These are phyloP conservation scores for Pseudogymnoascus pannorum DNA, from an alignment of 2,329 filamentous ascomycete species.

Conservation along the genomic window DNA sequence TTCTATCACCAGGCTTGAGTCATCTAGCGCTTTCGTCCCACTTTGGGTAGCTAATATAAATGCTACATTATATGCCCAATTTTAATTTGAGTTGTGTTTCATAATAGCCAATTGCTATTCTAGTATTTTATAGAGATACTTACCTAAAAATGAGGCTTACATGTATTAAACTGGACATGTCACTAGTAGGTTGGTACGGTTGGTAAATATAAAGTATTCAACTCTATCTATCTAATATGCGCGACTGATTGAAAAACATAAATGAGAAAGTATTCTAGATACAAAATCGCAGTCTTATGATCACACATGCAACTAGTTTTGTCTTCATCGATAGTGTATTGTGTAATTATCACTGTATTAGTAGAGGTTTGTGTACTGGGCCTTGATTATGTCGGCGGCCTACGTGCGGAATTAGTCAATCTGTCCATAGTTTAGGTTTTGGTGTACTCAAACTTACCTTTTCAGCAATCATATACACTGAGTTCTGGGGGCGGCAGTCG, in stretches of 20 bases:
- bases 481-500: slow-evolving; percentile 50
- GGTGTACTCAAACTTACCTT: slow-evolving; percentile 36
- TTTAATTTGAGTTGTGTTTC: too few species aligned
- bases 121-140: not conserved
- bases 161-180: not conserved
- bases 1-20: too few species aligned
- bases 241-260: not conserved
- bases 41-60: too few species aligned
- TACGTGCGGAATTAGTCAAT: slow-evolving; percentile 13
- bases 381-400: slow-evolving; percentile 40
- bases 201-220: not conserved
- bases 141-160: not conserved
- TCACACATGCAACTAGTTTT: not conserved
- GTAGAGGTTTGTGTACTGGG: slow-evolving; percentile 31
- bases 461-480: slow-evolving; percentile 53
- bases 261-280: not conserved
- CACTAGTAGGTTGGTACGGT: not conserved
- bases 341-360: too few species aligned
- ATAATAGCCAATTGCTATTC: too few species aligned
- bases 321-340: too few species aligned
- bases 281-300: not conserved
- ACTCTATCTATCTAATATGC: not conserved
- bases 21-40: too few species aligned
- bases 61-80: too few species aligned
- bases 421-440: not conserved